A percentile compares a stretch with the other conserved stretches of the same genome.
Evolutionary conservation across 345 rosid species (phyloP).

Genomic region (Heritiera fomes): DNA sequence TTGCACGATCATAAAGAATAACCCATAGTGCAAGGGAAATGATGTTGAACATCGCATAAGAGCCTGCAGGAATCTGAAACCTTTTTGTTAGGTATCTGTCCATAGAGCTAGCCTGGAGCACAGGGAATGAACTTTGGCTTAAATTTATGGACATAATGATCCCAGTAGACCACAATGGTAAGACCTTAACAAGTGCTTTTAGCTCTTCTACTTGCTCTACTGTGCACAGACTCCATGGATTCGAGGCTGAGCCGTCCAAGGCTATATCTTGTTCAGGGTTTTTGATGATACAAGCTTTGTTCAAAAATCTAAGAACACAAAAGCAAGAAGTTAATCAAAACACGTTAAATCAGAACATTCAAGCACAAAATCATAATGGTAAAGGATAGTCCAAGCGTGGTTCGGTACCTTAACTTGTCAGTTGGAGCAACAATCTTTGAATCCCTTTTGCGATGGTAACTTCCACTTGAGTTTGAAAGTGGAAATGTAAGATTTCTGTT

Average conservation of each 20-base stretch:
- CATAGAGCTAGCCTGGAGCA: conserved; percentile 73
- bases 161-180: conserved; percentile 81
- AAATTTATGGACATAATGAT: conserved; percentile 58
- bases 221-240: conserved; percentile 80
- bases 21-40: background rate
- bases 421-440: conserved; percentile 51
- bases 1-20: too few relatives aligned
- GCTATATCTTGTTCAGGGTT: conserved; percentile 48
- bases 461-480: conserved; percentile 32
- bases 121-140: conserved; percentile 60
- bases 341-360: background rate
- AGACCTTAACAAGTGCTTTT: conserved; percentile 61
- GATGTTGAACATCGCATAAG: conserved; percentile 55
- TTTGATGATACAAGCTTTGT: conserved; percentile 63
- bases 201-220: conserved; percentile 81
- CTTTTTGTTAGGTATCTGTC: conserved; percentile 52
- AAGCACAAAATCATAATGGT: background rate
- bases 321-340: background rate
- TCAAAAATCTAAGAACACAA: conserved; percentile 53
- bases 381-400: background rate
- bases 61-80: conserved; percentile 78
- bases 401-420: conserved; percentile 50
- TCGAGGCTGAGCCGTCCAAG: conserved; percentile 56
- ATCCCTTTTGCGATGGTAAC: conserved; percentile 52
- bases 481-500: conserved; percentile 54